Conservation (phyloP, 441 rosid species). For the Erysimum cheiri region DNA sequence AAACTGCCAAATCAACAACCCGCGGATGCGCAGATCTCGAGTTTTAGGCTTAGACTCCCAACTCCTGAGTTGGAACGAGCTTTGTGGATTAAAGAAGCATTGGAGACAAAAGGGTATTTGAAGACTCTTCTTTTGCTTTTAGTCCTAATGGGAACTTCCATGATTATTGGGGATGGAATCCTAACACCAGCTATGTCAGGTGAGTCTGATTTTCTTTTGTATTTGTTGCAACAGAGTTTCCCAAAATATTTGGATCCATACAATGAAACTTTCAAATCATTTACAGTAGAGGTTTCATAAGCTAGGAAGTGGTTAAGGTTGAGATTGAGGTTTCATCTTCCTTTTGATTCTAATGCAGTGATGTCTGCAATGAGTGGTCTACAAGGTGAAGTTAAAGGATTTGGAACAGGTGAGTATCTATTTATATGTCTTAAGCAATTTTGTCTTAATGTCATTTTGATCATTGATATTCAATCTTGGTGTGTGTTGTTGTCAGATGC, state of each 20-base stretch:
- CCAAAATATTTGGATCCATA: conserved; percentile 6
- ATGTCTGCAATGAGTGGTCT: conserved; percentile 99
- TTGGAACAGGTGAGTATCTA: conserved; percentile 70
- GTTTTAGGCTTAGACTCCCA: conserved; percentile 88
- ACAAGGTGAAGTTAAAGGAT: conserved; percentile 73
- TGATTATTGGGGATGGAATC: conserved; percentile 97
- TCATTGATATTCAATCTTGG: conserved; percentile 3
- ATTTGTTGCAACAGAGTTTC: conserved; percentile 8
- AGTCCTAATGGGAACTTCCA: conserved; percentile 97
- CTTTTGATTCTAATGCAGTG: conserved; percentile 59
- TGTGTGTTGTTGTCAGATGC: conserved; percentile 57
- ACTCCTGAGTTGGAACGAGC: conserved; percentile 97
- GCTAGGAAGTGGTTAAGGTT: not conserved
- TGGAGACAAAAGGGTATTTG: conserved; percentile 72
- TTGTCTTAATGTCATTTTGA: conserved; percentile 23
- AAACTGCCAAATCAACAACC: conserved; percentile 92
- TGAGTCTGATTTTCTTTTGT: conserved; percentile 33
- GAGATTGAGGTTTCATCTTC: not conserved
- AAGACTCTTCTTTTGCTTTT: conserved; percentile 78
- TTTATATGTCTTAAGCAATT: not conserved
- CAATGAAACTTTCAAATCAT: conserved; percentile 6
- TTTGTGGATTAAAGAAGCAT: conserved; percentile 68
- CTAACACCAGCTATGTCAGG: conserved; percentile 98
- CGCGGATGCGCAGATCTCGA: conserved; percentile 89
- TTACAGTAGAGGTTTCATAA: not conserved